Evolutionary conservation across 805 yeast genomes (phyloP).

Genomic region (Candida manassasensis): DNA sequence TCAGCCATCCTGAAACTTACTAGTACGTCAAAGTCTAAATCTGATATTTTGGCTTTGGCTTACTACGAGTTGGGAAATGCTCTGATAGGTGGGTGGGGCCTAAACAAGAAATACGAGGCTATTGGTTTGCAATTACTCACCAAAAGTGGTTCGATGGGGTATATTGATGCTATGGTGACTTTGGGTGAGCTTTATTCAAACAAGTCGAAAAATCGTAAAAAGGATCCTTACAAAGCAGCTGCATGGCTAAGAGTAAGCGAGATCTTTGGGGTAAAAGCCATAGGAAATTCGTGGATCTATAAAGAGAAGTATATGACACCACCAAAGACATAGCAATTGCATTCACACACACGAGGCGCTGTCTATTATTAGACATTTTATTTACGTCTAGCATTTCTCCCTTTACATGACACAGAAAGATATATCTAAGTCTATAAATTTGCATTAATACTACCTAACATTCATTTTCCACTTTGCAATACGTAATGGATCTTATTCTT

Average conservation of each 20-base stretch:
- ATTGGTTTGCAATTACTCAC: constrained; percentile 58
- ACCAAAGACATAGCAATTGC: neutral
- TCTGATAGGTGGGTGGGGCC: constrained; percentile 54
- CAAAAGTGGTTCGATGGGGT: constrained; percentile 63
- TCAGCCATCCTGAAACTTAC: constrained; percentile 24
- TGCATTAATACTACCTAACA: too few species aligned
- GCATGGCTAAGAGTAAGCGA: constrained; percentile 68
- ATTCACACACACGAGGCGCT: neutral
- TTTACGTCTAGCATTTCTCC: too few species aligned
- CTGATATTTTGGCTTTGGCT: constrained; percentile 46
- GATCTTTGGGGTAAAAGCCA: constrained; percentile 51
- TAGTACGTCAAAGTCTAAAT: constrained; percentile 29
- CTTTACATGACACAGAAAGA: too few species aligned
- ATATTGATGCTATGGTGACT: constrained; percentile 61
- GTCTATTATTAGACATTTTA: too few species aligned
- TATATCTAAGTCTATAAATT: too few species aligned
- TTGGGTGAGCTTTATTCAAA: constrained; percentile 67
- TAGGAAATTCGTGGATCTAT: constrained; percentile 74
- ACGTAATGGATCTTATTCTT: constrained; percentile 8
- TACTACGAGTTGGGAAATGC: constrained; percentile 60
- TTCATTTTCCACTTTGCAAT: constrained; percentile 10
- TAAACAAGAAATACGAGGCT: constrained; percentile 43
- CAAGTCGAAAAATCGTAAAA: constrained; percentile 50
- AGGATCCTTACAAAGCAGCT: constrained; percentile 59
- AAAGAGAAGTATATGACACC: constrained; percentile 53